Conservation (phyloP, 495 filamentous ascomycete genomes). For the Podospora fimiseda region DNA sequence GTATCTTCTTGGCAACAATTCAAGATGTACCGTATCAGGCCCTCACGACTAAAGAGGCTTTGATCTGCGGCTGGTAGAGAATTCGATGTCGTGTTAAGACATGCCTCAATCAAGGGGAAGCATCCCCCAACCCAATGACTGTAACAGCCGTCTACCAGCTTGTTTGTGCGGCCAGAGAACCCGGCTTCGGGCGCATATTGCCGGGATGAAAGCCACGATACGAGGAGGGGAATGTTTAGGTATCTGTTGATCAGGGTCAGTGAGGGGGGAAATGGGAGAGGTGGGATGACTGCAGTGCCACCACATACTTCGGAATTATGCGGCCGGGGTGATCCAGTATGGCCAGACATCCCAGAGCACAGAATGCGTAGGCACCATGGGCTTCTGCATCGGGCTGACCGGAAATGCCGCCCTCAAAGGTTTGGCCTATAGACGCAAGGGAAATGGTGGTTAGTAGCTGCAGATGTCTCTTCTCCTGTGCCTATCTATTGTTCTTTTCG, state of each 20-base stretch:
- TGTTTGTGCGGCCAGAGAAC: slow-evolving; percentile 90
- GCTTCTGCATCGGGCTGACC: slow-evolving; percentile 78
- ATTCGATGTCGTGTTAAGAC: slow-evolving; percentile 33
- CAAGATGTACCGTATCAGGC: slow-evolving; percentile 80
- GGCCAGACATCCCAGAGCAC: slow-evolving; percentile 78
- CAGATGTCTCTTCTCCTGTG: neutral
- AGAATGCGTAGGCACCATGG: slow-evolving; percentile 96
- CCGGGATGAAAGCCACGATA: slow-evolving; percentile 81
- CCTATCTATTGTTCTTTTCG: neutral
- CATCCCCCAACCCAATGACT: slow-evolving; percentile 95
- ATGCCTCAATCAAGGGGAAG: slow-evolving; percentile 86
- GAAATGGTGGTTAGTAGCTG: slow-evolving; percentile 1
- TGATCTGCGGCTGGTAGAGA: slow-evolving; percentile 18
- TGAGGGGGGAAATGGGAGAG: no score
- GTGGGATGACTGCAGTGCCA: no score
- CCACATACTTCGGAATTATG: slow-evolving; percentile 58
- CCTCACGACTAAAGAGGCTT: slow-evolving; percentile 72
- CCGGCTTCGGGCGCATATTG: slow-evolving; percentile 92
- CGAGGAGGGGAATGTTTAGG: slow-evolving; percentile 68
- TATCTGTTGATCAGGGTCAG: slow-evolving; percentile 41
- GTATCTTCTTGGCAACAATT: slow-evolving; percentile 71
- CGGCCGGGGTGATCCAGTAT: slow-evolving; percentile 71
- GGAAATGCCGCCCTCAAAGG: slow-evolving; percentile 88
- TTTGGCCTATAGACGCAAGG: slow-evolving; percentile 88
- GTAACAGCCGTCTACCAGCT: slow-evolving; percentile 96